These are phyloP conservation scores for Botrytis porri DNA, from an alignment of 2,329 filamentous ascomycete genomes.

Conservation along the genomic window DNA sequence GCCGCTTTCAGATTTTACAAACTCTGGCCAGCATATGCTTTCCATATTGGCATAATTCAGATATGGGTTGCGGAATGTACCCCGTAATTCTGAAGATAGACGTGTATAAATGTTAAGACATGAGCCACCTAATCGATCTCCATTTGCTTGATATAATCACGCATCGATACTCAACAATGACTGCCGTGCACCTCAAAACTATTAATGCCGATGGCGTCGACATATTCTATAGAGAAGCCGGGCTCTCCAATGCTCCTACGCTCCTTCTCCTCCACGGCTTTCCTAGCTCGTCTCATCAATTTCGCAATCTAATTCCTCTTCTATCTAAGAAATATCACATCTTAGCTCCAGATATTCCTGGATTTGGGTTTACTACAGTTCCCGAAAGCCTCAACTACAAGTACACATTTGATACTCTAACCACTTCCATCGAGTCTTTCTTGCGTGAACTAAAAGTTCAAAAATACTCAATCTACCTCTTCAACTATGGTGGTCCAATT, in stretches of 20 bases:
- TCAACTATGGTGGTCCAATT: conserved; percentile 60
- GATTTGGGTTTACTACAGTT: conserved; percentile 56
- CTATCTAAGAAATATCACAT: conserved; percentile 43
- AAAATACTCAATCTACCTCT: conserved; percentile 56
- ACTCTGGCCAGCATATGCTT: neutral
- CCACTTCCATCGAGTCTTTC: conserved; percentile 48
- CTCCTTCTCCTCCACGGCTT: conserved; percentile 48
- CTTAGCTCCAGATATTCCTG: conserved; percentile 58
- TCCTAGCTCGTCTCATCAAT: conserved; percentile 45
- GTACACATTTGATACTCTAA: conserved; percentile 54
- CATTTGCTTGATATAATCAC: neutral
- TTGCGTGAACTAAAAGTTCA: conserved; percentile 46
- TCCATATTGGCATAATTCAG: neutral
- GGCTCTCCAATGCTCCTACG: conserved; percentile 36
- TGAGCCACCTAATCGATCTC: conserved; percentile 4
- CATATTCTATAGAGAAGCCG: conserved; percentile 44
- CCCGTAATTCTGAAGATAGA: neutral
- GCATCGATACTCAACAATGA: neutral
- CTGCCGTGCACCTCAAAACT: neutral
- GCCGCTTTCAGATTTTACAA: neutral
- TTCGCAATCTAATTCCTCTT: conserved; percentile 45
- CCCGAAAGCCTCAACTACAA: conserved; percentile 48
- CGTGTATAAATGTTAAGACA: neutral
- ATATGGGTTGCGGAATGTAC: neutral
- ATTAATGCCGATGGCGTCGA: conserved; percentile 39